phyloP scores from a whole-genome alignment of 2,329 filamentous ascomycete genomes.

The Diaporthe sp. region DNA sequence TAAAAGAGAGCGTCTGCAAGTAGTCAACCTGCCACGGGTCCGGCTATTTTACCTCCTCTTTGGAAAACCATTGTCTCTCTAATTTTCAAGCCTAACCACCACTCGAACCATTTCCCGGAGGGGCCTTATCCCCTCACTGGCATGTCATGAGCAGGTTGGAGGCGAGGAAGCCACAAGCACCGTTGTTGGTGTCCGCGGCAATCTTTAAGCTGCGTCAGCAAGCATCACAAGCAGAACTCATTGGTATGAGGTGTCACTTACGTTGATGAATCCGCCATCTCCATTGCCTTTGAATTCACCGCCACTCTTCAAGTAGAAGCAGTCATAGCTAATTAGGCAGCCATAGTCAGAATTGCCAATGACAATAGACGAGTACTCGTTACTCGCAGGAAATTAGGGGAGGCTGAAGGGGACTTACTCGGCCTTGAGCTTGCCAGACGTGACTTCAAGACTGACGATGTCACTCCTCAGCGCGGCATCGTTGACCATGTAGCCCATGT shows the following conservation, averaged over 20 bases:
- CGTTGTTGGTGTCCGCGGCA: slow-evolving; percentile 12
- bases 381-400: too few species aligned
- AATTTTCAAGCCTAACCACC: neutral
- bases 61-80: neutral
- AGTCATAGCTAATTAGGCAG: neutral
- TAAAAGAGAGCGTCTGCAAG: neutral
- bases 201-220: neutral
- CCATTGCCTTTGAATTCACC: slow-evolving; percentile 10
- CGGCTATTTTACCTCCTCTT: neutral
- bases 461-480: slow-evolving; percentile 9
- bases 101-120: neutral
- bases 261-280: slow-evolving; percentile 23
- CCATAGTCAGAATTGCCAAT: neutral
- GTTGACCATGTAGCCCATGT: slow-evolving; percentile 17
- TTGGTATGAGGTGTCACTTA: neutral
- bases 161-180: slow-evolving; percentile 15
- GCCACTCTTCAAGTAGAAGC: slow-evolving; percentile 11
- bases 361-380: too few species aligned
- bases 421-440: slow-evolving; percentile 12
- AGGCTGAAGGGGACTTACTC: neutral
- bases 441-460: slow-evolving; percentile 26
- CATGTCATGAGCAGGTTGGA: slow-evolving; percentile 7
- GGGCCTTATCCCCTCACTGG: neutral
- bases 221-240: neutral
- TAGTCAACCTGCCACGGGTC: neutral